These are phyloP conservation scores for Kitagawia praeruptora DNA, from an alignment of 129 eudicot species.

Conservation along the genomic window DNA sequence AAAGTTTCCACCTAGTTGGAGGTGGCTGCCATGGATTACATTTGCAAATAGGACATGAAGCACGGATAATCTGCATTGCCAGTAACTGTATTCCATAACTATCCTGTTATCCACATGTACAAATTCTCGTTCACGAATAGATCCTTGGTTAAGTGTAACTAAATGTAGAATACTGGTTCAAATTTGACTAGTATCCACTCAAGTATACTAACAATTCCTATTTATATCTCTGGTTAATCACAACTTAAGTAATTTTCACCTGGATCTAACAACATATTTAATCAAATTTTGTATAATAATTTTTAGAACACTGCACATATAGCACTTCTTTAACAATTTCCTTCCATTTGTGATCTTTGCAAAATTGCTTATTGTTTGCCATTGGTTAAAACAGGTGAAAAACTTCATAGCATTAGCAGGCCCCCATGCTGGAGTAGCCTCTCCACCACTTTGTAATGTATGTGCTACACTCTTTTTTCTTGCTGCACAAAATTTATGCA, in stretches of 20 bases:
- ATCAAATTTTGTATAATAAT: neutral
- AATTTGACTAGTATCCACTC: too few species aligned
- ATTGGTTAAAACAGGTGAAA: slow-evolving; percentile 42
- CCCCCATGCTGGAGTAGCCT: slow-evolving; percentile 86
- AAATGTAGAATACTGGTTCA: too few species aligned
- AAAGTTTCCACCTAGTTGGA: neutral
- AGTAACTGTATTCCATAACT: neutral
- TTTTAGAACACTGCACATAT: neutral
- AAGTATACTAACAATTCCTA: too few species aligned
- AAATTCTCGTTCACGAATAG: too few species aligned
- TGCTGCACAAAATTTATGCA: neutral
- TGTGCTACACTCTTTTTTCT: slow-evolving; percentile 13
- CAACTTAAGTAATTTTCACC: neutral
- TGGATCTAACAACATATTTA: too few species aligned
- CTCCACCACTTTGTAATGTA: slow-evolving; percentile 75
- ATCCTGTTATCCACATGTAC: too few species aligned
- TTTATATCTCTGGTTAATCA: too few species aligned
- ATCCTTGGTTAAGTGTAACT: too few species aligned
- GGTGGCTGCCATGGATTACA: neutral
- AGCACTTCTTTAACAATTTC: neutral
- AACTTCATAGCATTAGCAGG: slow-evolving; percentile 72
- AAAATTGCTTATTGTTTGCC: neutral
- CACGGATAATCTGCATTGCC: neutral
- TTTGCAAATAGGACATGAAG: neutral
- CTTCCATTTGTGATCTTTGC: neutral